A percentile compares a stretch with the other conserved stretches of the same genome.
Evolutionary conservation across 192 early-diverging fungal species (phyloP).

Genomic region (Dimargaris xerosporica): DNA sequence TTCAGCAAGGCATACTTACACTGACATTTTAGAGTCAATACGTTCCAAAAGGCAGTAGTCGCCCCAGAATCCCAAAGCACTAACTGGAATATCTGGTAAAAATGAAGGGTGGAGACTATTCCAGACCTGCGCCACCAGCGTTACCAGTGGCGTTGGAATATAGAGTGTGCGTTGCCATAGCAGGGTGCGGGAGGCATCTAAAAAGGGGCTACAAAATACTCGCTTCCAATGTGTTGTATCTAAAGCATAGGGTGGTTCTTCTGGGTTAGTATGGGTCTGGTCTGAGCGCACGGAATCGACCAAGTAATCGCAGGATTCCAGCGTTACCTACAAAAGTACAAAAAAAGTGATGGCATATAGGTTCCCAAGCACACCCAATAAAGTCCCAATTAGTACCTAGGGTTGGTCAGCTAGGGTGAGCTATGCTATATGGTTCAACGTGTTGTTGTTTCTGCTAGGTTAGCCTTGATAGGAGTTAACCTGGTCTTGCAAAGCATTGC

Average conservation of each 20-base stretch:
- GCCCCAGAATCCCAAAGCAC: constrained; percentile 36
- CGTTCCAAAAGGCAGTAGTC: constrained; percentile 41
- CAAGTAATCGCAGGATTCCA: constrained; percentile 42
- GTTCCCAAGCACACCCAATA: too few relatives aligned
- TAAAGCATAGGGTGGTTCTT: constrained; percentile 28
- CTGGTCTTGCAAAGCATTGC: too few relatives aligned
- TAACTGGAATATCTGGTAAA: neutral
- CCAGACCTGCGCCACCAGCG: neutral
- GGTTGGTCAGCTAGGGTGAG: too few relatives aligned
- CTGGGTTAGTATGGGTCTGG: constrained; percentile 1
- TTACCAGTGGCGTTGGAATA: constrained; percentile 22
- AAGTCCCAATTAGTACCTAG: too few relatives aligned
- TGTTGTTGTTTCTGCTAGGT: too few relatives aligned
- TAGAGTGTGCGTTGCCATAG: constrained; percentile 34
- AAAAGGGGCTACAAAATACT: constrained; percentile 39
- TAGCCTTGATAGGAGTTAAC: too few relatives aligned
- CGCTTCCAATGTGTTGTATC: constrained; percentile 40
- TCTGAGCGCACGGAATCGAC: constrained; percentile 30
- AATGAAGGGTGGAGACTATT: neutral
- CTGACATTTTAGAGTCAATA: constrained; percentile 4
- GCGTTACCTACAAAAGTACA: too few relatives aligned
- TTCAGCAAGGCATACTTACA: neutral
- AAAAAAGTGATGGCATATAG: too few relatives aligned
- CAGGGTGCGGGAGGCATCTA: constrained; percentile 39
- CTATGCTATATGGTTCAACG: too few relatives aligned